Evolutionary conservation across 208 protist species (phyloP).

Genomic region (Porcisia hertigi): DNA sequence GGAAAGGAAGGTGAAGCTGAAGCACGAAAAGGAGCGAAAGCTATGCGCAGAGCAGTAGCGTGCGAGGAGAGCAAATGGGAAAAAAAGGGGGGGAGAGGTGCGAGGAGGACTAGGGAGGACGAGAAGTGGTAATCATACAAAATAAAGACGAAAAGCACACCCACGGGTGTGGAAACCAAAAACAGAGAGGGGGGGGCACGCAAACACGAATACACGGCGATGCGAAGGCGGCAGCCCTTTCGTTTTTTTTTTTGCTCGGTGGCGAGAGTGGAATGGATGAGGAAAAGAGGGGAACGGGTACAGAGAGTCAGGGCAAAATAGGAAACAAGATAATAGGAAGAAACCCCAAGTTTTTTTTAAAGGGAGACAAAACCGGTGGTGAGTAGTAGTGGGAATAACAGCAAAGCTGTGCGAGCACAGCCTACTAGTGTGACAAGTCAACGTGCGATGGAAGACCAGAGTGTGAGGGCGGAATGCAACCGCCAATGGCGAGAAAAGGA

Average conservation of each 20-base stretch:
- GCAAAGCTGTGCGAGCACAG: slow-evolving; percentile 1
- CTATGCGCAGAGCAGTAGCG: background rate
- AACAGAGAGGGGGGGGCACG: background rate
- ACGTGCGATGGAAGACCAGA: background rate
- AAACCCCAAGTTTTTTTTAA: background rate
- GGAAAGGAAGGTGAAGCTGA: background rate
- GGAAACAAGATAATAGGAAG: background rate
- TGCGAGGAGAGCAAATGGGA: background rate
- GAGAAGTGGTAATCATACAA: background rate
- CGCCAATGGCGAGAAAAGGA: background rate
- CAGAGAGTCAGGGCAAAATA: background rate
- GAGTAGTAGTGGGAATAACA: slow-evolving; percentile 3
- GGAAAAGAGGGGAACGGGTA: background rate
- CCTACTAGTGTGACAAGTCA: background rate
- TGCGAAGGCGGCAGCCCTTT: background rate
- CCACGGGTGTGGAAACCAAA: background rate
- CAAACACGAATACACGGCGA: background rate
- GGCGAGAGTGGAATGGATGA: background rate
- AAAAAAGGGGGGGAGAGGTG: slow-evolving; percentile 9
- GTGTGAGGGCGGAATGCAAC: background rate
- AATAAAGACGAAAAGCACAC: background rate
- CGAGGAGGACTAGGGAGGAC: background rate
- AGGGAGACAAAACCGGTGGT: background rate
- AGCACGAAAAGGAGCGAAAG: background rate
- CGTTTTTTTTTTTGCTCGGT: background rate